Percentiles rank a stretch among this genome's conserved stretches.
phyloP scores from a whole-genome alignment of 2,329 filamentous ascomycete genomes.

The Verticillium longisporum region DNA sequence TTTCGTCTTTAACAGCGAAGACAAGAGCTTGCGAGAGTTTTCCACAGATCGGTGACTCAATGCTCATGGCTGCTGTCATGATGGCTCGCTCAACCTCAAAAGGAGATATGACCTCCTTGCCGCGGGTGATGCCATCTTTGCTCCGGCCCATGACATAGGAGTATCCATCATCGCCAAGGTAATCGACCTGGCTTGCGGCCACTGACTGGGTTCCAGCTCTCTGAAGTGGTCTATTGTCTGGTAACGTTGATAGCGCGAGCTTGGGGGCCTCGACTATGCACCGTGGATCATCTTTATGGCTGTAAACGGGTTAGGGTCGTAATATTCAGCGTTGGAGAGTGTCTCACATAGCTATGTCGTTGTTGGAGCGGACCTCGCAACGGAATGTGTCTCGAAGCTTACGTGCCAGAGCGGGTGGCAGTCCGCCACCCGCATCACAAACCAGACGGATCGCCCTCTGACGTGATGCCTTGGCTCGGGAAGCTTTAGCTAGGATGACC shows the following conservation, averaged over 20 bases:
- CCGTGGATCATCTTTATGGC: neutral
- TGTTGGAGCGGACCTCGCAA: slow-evolving; percentile 46
- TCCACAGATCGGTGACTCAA: slow-evolving; percentile 34
- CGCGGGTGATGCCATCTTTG: slow-evolving; percentile 51
- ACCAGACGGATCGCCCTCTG: slow-evolving; percentile 40
- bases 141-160: slow-evolving; percentile 47
- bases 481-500: slow-evolving; percentile 40
- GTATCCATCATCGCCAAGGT: slow-evolving; percentile 42
- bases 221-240: slow-evolving; percentile 30
- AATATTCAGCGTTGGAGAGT: neutral
- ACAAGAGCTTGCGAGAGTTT: slow-evolving; percentile 42
- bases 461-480: slow-evolving; percentile 29
- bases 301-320: neutral
- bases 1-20: slow-evolving; percentile 44
- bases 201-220: slow-evolving; percentile 44
- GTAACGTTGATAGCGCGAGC: neutral
- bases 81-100: slow-evolving; percentile 52
- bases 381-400: slow-evolving; percentile 43
- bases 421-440: slow-evolving; percentile 47
- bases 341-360: slow-evolving; percentile 49
- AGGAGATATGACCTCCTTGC: slow-evolving; percentile 50
- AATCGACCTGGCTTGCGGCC: slow-evolving; percentile 45
- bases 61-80: slow-evolving; percentile 34
- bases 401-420: slow-evolving; percentile 42
- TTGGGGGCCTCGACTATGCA: neutral